Evolutionary conservation across 768 basidiomycete species (phyloP).

Genomic region (Coprinopsis sp.): DNA sequence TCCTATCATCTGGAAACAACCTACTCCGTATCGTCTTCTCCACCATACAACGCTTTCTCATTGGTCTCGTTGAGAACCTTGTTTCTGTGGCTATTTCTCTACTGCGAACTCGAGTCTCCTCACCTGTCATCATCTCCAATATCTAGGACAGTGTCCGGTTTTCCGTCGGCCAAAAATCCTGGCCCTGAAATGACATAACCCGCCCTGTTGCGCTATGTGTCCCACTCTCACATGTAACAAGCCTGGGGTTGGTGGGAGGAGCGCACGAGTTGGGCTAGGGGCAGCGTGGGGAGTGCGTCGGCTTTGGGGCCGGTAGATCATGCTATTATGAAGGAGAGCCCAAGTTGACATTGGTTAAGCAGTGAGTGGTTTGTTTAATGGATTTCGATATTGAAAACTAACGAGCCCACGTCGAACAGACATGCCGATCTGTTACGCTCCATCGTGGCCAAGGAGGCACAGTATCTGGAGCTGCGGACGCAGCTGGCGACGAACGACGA

Average conservation of each 20-base stretch:
- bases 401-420: conserved; percentile 31
- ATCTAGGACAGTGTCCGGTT: no score
- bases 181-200: no score
- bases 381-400: conserved; percentile 4
- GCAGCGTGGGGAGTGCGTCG: conserved; percentile 3
- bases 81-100: no score
- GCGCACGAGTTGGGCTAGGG: conserved; percentile 21
- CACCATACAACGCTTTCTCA: no score
- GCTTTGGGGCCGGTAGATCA: conserved; percentile 8
- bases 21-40: no score
- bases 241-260: conserved; percentile 14
- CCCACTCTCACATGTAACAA: no score
- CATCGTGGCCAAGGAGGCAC: conserved; percentile 84
- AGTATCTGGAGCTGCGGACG: conserved; percentile 77
- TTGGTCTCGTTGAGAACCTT: no score
- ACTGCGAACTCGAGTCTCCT: no score
- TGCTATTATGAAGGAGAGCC: conserved; percentile 25
- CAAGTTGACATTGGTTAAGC: conserved; percentile 66
- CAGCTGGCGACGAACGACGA: conserved; percentile 69
- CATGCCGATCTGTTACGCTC: conserved; percentile 78
- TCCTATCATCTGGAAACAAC: no score
- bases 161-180: no score
- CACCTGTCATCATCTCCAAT: no score
- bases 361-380: conserved; percentile 31
- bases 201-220: no score